Percentiles rank a stretch among this genome's conserved stretches.
phyloP scores from a whole-genome alignment of 805 yeast genomes.

The Teunomyces pallodes region DNA sequence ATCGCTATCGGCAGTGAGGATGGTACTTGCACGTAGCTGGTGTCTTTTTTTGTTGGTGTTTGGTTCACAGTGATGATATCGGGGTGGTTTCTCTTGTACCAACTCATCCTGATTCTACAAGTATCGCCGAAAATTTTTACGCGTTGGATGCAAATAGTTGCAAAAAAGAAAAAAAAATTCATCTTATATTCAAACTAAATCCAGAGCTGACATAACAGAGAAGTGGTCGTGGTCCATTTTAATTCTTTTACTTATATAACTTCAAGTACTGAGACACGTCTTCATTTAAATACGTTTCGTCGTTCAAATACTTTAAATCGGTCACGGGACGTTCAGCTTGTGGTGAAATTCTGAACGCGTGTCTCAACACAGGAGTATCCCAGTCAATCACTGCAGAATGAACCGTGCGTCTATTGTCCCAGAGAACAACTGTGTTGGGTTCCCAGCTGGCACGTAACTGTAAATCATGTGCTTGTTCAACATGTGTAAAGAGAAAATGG shows the following conservation, averaged over 20 bases:
- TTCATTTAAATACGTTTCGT: background rate
- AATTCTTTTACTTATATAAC: background rate
- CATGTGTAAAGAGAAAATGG: slow-evolving; percentile 52
- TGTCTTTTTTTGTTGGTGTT: slow-evolving; percentile 11
- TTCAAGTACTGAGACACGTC: background rate
- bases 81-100: slow-evolving; percentile 20
- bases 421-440: slow-evolving; percentile 64
- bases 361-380: slow-evolving; percentile 67
- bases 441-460: slow-evolving; percentile 73
- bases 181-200: background rate
- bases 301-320: slow-evolving; percentile 35
- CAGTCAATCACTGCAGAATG: slow-evolving; percentile 74
- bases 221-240: background rate
- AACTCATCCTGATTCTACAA: slow-evolving; percentile 16
- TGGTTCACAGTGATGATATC: slow-evolving; percentile 7
- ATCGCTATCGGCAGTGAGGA: slow-evolving; percentile 38
- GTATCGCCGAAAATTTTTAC: slow-evolving; percentile 1
- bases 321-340: slow-evolving; percentile 68
- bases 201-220: background rate
- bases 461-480: slow-evolving; percentile 54
- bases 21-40: slow-evolving; percentile 37
- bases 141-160: slow-evolving; percentile 4
- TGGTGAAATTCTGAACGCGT: slow-evolving; percentile 71
- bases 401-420: slow-evolving; percentile 74
- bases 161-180: background rate